Percentiles rank a stretch among this genome's conserved stretches.
Conservation (phyloP, 2,329 filamentous ascomycete genomes). For the Paramyrothecium sp. region DNA sequence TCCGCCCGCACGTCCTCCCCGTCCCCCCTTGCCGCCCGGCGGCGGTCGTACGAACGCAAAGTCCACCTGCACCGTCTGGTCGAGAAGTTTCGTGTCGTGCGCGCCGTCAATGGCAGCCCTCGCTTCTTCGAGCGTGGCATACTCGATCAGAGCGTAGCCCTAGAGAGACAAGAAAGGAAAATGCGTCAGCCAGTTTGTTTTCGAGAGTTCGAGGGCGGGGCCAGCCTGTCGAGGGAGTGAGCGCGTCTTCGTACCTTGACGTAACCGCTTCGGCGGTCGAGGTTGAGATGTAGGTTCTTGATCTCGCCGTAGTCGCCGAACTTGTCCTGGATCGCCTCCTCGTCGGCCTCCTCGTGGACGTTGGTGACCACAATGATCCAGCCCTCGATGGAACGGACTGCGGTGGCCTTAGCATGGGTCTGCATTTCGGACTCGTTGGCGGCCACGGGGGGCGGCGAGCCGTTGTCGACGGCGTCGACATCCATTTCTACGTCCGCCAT, state of each 20-base stretch:
- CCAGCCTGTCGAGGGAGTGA: neutral
- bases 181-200: neutral
- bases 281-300: slow-evolving; percentile 81
- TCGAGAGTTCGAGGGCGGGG: neutral
- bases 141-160: slow-evolving; percentile 86
- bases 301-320: slow-evolving; percentile 86
- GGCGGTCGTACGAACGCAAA: slow-evolving; percentile 84
- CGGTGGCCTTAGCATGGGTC: slow-evolving; percentile 71
- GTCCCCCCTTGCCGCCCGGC: slow-evolving; percentile 44
- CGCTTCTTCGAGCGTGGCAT: slow-evolving; percentile 74
- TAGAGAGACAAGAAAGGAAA: slow-evolving; percentile 51
- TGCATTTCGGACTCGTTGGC: slow-evolving; percentile 64
- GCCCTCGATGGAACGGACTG: slow-evolving; percentile 83
- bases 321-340: slow-evolving; percentile 77
- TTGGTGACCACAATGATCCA: slow-evolving; percentile 89
- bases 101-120: slow-evolving; percentile 79
- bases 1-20: slow-evolving; percentile 34
- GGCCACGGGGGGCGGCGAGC: slow-evolving; percentile 34
- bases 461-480: slow-evolving; percentile 48
- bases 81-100: slow-evolving; percentile 74
- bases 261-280: slow-evolving; percentile 80
- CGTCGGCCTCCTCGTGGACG: slow-evolving; percentile 82
- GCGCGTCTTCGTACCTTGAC: slow-evolving; percentile 63
- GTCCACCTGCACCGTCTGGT: slow-evolving; percentile 78
- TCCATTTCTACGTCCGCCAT: slow-evolving; percentile 63